These are phyloP conservation scores for Paxillus ammoniavirescens DNA, from an alignment of 768 basidiomycete genomes.

Conservation along the genomic window DNA sequence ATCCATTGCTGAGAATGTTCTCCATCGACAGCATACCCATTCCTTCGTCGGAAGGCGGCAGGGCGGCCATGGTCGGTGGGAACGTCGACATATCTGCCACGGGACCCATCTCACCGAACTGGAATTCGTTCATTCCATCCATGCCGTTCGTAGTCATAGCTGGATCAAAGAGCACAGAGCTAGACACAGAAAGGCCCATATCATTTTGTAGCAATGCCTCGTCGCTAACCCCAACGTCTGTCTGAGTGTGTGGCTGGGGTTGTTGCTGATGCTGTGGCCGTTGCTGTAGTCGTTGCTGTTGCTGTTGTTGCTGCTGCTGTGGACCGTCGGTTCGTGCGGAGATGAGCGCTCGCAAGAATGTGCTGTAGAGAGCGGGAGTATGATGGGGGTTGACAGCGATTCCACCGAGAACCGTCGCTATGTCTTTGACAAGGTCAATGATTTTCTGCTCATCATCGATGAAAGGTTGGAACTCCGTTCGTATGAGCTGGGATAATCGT, in stretches of 20 bases:
- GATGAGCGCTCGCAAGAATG: slow-evolving; percentile 77
- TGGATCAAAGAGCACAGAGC: slow-evolving; percentile 18
- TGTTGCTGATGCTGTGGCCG: slow-evolving; percentile 16
- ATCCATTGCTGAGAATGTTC: slow-evolving; percentile 71
- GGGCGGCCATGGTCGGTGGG: slow-evolving; percentile 81
- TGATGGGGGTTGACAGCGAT: slow-evolving; percentile 79
- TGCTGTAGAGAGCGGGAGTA: slow-evolving; percentile 87
- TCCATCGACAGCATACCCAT: slow-evolving; percentile 72
- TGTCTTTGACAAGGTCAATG: slow-evolving; percentile 69
- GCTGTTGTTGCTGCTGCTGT: slow-evolving; percentile 8
- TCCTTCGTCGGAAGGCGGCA: slow-evolving; percentile 39
- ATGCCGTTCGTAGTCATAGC: slow-evolving; percentile 18
- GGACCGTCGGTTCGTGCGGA: slow-evolving; percentile 44
- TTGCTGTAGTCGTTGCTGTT: slow-evolving; percentile 6
- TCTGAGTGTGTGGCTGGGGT: slow-evolving; percentile 16
- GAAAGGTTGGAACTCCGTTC: slow-evolving; percentile 79
- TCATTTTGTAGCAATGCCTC: slow-evolving; percentile 24
- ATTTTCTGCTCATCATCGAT: slow-evolving; percentile 73
- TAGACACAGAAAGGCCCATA: slow-evolving; percentile 22
- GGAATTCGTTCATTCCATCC: slow-evolving; percentile 50
- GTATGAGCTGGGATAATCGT: slow-evolving; percentile 57
- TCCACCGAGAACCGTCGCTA: slow-evolving; percentile 75
- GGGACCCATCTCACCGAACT: slow-evolving; percentile 85
- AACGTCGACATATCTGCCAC: slow-evolving; percentile 80
- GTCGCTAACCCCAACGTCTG: slow-evolving; percentile 19